Evolutionary conservation across 768 basidiomycete species (phyloP).

Genomic region (Termitomyces titanicus): DNA sequence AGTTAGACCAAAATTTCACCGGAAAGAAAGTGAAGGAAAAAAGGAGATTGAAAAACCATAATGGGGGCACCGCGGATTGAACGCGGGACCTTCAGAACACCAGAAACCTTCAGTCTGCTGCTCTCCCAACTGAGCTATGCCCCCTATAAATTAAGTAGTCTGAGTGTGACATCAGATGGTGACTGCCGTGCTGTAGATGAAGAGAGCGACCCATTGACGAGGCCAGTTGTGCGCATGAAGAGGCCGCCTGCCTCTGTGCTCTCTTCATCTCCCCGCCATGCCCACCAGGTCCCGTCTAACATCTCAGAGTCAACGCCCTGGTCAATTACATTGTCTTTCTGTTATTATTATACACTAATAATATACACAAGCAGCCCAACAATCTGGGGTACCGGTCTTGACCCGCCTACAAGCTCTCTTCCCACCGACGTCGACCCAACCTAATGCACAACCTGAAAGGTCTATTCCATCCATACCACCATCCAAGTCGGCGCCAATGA

Average conservation of each 20-base stretch:
- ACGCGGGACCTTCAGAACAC: constrained; percentile 22
- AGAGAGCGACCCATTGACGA: no score
- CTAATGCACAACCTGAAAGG: constrained; percentile 8
- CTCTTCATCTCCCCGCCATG: not conserved
- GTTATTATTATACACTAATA: not conserved
- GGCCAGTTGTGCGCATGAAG: not conserved
- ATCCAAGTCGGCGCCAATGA: not conserved
- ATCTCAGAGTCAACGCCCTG: not conserved
- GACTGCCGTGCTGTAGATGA: no score
- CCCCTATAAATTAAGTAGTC: no score
- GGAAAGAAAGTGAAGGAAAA: no score
- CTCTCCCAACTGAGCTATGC: constrained; percentile 19
- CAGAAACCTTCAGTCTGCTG: constrained; percentile 11
- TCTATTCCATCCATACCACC: constrained; percentile 3
- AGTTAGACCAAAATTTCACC: no score
- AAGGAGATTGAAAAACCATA: no score
- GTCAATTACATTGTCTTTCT: not conserved
- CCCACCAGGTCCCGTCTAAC: not conserved
- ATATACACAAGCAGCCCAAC: not conserved
- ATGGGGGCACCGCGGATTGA: constrained; percentile 21
- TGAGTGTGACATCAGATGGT: no score
- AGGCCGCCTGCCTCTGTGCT: not conserved
- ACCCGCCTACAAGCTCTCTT: constrained; percentile 18
- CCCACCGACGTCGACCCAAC: constrained; percentile 6
- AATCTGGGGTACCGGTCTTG: constrained; percentile 11